A percentile compares a stretch with the other conserved stretches of the same genome.
Conservation (phyloP, 1,284 basidiomycete genomes). For the Phlebopus sp. region DNA sequence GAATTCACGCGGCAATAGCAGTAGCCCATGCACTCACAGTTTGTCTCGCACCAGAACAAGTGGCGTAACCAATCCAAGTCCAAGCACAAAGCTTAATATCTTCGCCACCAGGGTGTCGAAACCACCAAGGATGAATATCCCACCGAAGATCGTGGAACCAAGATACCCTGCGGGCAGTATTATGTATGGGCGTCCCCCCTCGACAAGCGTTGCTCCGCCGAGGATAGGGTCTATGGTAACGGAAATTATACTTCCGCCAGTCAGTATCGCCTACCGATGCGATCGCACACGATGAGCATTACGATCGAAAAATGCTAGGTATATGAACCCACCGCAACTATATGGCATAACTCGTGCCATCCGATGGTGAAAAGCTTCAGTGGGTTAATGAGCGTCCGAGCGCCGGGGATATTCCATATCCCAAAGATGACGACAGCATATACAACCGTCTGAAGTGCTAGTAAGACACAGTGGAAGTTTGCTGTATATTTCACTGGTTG, state of each 20-base stretch:
- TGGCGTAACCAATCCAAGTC: conserved; percentile 69
- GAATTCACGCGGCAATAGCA: neutral
- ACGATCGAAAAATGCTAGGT: conserved; percentile 2
- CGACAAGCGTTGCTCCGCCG: conserved; percentile 75
- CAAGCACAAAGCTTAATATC: conserved; percentile 78
- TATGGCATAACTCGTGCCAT: conserved; percentile 83
- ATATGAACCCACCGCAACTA: conserved; percentile 54
- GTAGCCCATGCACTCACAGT: conserved; percentile 50
- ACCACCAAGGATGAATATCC: conserved; percentile 71
- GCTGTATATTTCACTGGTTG: conserved; percentile 7
- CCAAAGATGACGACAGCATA: conserved; percentile 79
- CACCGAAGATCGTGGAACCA: conserved; percentile 77
- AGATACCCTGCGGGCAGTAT: conserved; percentile 76
- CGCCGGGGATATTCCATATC: conserved; percentile 77
- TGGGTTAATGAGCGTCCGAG: conserved; percentile 71
- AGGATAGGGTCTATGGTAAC: conserved; percentile 79
- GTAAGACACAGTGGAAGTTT: conserved; percentile 12
- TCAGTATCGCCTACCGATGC: conserved; percentile 59
- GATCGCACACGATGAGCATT: conserved; percentile 10
- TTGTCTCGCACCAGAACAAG: conserved; percentile 80
- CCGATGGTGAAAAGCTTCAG: conserved; percentile 82
- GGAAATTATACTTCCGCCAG: conserved; percentile 70
- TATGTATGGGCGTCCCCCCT: conserved; percentile 66
- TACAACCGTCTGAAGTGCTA: conserved; percentile 58
- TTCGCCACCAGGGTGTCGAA: conserved; percentile 80